Conservation (phyloP, 345 rosid genomes). For the Carallia pectinifolia region DNA sequence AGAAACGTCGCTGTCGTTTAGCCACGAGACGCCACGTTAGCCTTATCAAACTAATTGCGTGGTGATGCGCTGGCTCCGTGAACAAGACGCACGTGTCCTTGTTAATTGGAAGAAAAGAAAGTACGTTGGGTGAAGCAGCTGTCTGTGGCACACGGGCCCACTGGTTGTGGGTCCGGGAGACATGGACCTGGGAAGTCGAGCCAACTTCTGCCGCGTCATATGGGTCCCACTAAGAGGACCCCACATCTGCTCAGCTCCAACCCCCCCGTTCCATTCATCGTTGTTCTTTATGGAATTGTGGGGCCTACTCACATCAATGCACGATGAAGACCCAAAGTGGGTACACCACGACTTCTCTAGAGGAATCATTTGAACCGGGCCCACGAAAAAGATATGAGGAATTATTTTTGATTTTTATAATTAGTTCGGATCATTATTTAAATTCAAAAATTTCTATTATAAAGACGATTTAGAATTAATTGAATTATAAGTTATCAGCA, state of each 20-base stretch:
- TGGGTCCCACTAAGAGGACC: background rate
- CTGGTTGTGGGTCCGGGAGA: conserved; percentile 43
- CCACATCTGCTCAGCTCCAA: conserved; percentile 26
- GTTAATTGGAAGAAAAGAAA: background rate
- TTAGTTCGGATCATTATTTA: too few relatives aligned
- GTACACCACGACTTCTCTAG: background rate
- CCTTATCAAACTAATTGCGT: background rate
- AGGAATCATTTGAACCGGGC: background rate
- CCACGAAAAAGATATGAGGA: background rate
- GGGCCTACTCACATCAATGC: conserved; percentile 8
- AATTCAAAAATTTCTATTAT: too few relatives aligned
- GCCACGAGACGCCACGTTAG: conserved; percentile 19
- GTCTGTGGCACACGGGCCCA: conserved; percentile 34
- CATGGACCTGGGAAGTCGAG: conserved; percentile 38
- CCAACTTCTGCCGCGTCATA: conserved; percentile 22
- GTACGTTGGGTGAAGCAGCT: background rate
- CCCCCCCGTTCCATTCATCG: background rate
- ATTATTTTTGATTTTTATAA: background rate
- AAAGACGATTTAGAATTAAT: too few relatives aligned
- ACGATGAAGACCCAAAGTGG: background rate
- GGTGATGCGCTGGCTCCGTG: conserved; percentile 17
- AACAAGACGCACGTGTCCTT: conserved; percentile 25
- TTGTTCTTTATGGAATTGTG: background rate
- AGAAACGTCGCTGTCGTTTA: background rate
- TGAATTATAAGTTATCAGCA: too few relatives aligned